Evolutionary conservation across 768 basidiomycete species (phyloP).

Genomic region (Albatrellus ellisii): DNA sequence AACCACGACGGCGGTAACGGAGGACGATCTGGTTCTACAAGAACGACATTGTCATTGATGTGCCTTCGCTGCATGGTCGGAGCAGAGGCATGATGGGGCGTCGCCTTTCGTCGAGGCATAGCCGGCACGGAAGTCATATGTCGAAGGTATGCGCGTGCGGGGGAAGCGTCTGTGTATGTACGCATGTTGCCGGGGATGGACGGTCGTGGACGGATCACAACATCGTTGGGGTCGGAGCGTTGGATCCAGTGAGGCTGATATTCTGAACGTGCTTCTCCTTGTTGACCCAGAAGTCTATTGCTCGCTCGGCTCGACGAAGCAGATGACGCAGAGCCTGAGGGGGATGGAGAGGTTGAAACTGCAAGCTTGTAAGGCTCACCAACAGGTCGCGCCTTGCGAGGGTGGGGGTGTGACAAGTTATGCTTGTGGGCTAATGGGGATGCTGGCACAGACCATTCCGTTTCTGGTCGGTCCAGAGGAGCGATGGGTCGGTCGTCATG

Average conservation of each 20-base stretch:
- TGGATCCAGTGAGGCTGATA: neutral
- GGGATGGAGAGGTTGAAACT: neutral
- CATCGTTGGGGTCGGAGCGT: neutral
- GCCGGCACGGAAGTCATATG: constrained; percentile 57
- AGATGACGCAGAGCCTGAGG: neutral
- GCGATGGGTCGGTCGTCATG: too few relatives aligned
- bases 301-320: neutral
- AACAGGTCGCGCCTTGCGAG: too few relatives aligned
- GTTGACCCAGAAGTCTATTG: neutral
- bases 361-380: too few relatives aligned
- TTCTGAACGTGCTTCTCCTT: neutral
- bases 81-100: neutral
- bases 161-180: constrained; percentile 20
- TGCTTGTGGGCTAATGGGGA: constrained; percentile 1
- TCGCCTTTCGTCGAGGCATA: constrained; percentile 19
- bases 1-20: constrained; percentile 61
- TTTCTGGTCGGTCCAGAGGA: too few relatives aligned
- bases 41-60: constrained; percentile 23
- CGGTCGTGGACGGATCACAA: neutral
- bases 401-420: neutral
- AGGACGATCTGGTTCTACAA: constrained; percentile 25
- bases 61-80: constrained; percentile 8
- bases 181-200: constrained; percentile 13
- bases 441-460: constrained; percentile 6
- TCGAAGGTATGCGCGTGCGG: constrained; percentile 56